Base-by-base conservation (phyloP, 2,329 filamentous ascomycete species). In the Aciculosporium take region DNA sequence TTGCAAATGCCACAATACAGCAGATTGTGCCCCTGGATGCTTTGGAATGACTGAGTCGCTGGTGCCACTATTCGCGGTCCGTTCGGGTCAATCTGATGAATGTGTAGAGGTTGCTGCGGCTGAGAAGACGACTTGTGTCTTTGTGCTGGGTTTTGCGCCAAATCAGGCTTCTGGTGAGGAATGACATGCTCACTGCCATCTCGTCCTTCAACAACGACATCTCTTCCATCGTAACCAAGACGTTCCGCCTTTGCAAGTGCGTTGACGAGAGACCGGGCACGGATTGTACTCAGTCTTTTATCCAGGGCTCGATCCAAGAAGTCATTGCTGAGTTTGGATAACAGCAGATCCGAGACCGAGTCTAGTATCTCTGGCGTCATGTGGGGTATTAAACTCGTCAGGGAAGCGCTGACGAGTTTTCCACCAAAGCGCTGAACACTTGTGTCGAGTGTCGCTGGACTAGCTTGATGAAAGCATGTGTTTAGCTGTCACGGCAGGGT, bases 211-310 rank as follows among this genome's bases (percentile, higher is more conserved):
- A 68, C 63, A 10, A 73, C 57, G 3, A 71, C 59, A 41, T 76
- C 73, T 25, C 59, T 56, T 0, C 61, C 57, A 38, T 74, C 66
- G 42, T 76, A 77, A 2, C 74, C 74, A 0, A 77, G 63, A 2
- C 74, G 69, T 48, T 74, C 70, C 1, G 72, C 71, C 28, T 66
- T 61, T 2, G 72, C 72, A 17, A 77, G 61, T 12, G 71, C 69
- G 43, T 76, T 75, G 40, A 77, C 68, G 3, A 77, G 62, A 12
- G 67, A 63, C 21, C 69, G 65, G 1, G 71, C 71, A 8, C 66
- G 64, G 39, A 77, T 76, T 2, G 69, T 72, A 35, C 63, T 61
- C 3, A 77, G 59, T 0, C 73, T 68, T 41, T 56, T 60, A 15
- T 68, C 66, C n/a, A 77, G 51, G 3, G 65, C 70, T 41, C 60